Conservation (phyloP, 768 basidiomycete species). For the Suillus subluteus region DNA sequence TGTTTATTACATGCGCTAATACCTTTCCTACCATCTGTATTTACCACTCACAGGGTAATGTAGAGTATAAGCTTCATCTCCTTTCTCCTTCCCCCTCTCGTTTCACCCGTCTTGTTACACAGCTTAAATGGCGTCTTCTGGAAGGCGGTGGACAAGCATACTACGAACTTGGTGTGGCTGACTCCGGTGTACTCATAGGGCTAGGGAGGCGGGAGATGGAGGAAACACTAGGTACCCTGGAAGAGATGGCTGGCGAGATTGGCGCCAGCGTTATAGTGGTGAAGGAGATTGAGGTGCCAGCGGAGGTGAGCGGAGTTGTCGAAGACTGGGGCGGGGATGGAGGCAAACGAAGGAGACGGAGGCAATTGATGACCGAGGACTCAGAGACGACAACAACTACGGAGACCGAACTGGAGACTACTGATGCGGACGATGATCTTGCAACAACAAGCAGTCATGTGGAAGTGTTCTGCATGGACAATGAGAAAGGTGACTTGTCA, state of each 20-base stretch:
- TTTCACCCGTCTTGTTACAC: slow-evolving; percentile 85
- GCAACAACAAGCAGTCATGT: slow-evolving; percentile 26
- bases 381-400: slow-evolving; percentile 41
- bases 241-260: slow-evolving; percentile 93
- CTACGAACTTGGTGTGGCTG: slow-evolving; percentile 84
- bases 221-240: slow-evolving; percentile 81
- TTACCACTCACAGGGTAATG: slow-evolving; percentile 61
- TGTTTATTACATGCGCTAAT: slow-evolving; percentile 3
- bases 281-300: slow-evolving; percentile 83
- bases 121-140: slow-evolving; percentile 92
- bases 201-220: slow-evolving; percentile 75
- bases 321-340: slow-evolving; percentile 40
- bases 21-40: not conserved
- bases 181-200: slow-evolving; percentile 87
- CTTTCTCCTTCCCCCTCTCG: slow-evolving; percentile 76
- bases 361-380: slow-evolving; percentile 29
- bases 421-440: slow-evolving; percentile 40
- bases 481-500: slow-evolving; percentile 39
- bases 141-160: slow-evolving; percentile 85
- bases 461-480: slow-evolving; percentile 52
- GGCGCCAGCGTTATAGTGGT: slow-evolving; percentile 91
- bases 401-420: slow-evolving; percentile 40
- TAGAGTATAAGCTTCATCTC: slow-evolving; percentile 94
- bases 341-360: slow-evolving; percentile 33
- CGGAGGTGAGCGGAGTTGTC: slow-evolving; percentile 43